phyloP scores from a whole-genome alignment of 2,329 filamentous ascomycete species.

The Bipolaris oryzae region DNA sequence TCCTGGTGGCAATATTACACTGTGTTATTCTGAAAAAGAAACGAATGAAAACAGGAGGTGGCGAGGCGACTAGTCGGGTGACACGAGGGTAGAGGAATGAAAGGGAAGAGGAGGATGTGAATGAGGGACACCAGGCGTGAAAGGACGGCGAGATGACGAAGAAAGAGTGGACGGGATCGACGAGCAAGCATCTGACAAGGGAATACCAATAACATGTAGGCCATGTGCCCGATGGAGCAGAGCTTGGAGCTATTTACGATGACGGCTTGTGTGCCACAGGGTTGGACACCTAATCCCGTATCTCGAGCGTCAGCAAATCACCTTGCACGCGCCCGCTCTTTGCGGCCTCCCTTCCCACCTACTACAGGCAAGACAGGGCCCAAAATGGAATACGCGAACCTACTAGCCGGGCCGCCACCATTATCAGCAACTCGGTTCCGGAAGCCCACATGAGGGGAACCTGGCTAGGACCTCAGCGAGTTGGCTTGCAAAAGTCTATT shows the following conservation, averaged over 20 bases:
- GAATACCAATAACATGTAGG: neutral
- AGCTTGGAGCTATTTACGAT: neutral
- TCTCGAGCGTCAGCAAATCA: constrained; percentile 12
- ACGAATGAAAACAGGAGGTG: neutral
- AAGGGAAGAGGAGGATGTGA: neutral
- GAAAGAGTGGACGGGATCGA: constrained; percentile 13
- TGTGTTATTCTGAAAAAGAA: constrained; percentile 2
- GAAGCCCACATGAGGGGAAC: too few species aligned
- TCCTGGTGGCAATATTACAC: constrained; percentile 4
- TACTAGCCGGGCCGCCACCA: too few species aligned
- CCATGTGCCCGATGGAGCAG: neutral
- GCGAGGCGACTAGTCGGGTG: neutral
- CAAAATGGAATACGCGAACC: too few species aligned
- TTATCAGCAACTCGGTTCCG: too few species aligned
- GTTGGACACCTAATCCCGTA: constrained; percentile 7
- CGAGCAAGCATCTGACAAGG: constrained; percentile 7
- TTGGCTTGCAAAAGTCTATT: too few species aligned
- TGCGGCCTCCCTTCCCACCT: neutral
- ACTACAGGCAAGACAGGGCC: neutral
- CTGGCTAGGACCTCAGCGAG: too few species aligned
- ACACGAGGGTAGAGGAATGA: neutral
- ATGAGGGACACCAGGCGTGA: neutral
- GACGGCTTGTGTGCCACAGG: neutral
- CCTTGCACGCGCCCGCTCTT: constrained; percentile 1
- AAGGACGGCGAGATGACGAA: constrained; percentile 12